These are phyloP conservation scores for Geranium incanum DNA, from an alignment of 441 rosid species.

Conservation along the genomic window DNA sequence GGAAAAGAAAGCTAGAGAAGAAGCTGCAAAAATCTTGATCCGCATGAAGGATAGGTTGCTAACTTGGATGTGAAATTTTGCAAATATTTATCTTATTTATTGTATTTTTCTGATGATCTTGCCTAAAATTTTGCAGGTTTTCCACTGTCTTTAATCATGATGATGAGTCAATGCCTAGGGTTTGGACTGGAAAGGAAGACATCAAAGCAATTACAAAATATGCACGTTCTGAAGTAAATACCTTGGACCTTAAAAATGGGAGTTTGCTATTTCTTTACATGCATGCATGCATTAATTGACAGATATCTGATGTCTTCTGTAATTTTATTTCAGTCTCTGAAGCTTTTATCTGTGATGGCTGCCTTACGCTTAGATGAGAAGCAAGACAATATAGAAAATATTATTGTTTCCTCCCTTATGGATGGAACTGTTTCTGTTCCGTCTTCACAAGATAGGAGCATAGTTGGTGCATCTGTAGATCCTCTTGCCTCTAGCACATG, in stretches of 20 bases:
- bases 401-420: slow-evolving; percentile 48
- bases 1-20: slow-evolving; percentile 67
- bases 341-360: slow-evolving; percentile 59
- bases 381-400: slow-evolving; percentile 51
- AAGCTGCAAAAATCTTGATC: slow-evolving; percentile 61
- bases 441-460: slow-evolving; percentile 39
- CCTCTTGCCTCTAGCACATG: slow-evolving; percentile 69
- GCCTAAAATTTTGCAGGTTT: slow-evolving; percentile 45
- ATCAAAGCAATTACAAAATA: slow-evolving; percentile 59
- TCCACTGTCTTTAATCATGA: slow-evolving; percentile 63
- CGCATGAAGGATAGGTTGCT: slow-evolving; percentile 72
- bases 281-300: neutral
- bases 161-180: slow-evolving; percentile 59
- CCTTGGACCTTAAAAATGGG: slow-evolving; percentile 13
- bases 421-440: slow-evolving; percentile 39
- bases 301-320: slow-evolving; percentile 20
- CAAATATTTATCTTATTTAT: slow-evolving; percentile 6
- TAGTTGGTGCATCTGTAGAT: slow-evolving; percentile 41
- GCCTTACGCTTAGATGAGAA: slow-evolving; percentile 68
- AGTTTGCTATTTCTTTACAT: neutral
- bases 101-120: slow-evolving; percentile 9
- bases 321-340: slow-evolving; percentile 46
- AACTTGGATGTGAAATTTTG: slow-evolving; percentile 7
- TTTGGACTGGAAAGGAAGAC: slow-evolving; percentile 88
- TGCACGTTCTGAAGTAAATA: slow-evolving; percentile 58